Evolutionary conservation across 768 basidiomycete genomes (phyloP).

Genomic region (Amanita subjunquillea): DNA sequence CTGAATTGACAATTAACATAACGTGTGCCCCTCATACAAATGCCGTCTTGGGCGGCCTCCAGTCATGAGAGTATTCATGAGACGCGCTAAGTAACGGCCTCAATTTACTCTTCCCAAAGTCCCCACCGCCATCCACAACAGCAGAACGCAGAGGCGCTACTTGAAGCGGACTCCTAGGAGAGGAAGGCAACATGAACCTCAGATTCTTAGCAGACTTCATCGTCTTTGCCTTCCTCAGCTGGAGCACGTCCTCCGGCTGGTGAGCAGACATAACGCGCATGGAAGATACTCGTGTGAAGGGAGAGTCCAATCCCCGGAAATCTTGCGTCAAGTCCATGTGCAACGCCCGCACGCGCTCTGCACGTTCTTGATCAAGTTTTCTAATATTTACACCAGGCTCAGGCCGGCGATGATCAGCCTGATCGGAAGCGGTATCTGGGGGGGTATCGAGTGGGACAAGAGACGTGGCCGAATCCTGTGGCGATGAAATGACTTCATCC

Average conservation of each 20-base stretch:
- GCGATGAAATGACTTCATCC: background rate
- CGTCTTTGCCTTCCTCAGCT: background rate
- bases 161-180: background rate
- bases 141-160: slow-evolving; percentile 1
- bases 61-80: background rate
- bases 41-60: background rate
- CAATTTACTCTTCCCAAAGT: background rate
- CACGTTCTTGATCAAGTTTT: background rate
- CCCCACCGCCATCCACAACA: background rate
- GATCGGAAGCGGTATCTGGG: background rate
- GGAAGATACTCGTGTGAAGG: background rate
- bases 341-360: background rate
- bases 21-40: background rate
- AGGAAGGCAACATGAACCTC: slow-evolving; percentile 3
- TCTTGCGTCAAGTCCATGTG: slow-evolving; percentile 4
- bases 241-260: background rate
- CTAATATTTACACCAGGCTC: background rate
- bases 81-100: background rate
- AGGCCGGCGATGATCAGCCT: background rate
- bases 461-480: background rate
- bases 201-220: background rate
- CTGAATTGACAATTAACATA: background rate
- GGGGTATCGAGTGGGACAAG: background rate
- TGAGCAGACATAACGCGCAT: background rate
- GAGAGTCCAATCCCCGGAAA: background rate